A percentile compares a stretch with the other conserved stretches of the same genome.
These are phyloP conservation scores for Nyctanthes arbortristis DNA, from an alignment of 257 asterid species.

Conservation along the genomic window DNA sequence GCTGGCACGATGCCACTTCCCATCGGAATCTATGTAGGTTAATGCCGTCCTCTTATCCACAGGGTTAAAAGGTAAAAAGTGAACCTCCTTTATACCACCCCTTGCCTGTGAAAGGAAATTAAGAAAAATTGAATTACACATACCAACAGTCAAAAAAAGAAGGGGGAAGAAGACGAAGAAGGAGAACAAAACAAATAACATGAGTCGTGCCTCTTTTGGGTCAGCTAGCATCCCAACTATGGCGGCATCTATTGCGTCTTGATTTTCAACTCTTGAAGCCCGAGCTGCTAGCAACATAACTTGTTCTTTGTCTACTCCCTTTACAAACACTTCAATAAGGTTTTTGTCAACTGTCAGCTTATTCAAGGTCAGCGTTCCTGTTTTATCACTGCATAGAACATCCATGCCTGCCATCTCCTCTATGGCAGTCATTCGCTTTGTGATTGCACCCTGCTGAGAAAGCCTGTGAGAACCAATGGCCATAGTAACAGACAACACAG, in stretches of 20 bases:
- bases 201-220: constrained; percentile 75
- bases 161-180: not conserved
- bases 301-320: constrained; percentile 74
- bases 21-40: constrained; percentile 75
- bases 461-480: constrained; percentile 94
- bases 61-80: constrained; percentile 89
- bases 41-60: constrained; percentile 93
- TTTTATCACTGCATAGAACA: constrained; percentile 90
- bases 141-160: not conserved
- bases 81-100: constrained; percentile 78
- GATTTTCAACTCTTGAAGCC: constrained; percentile 89
- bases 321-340: constrained; percentile 68
- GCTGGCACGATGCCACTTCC: constrained; percentile 87
- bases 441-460: constrained; percentile 91
- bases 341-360: constrained; percentile 76
- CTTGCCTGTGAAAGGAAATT: constrained; percentile 53
- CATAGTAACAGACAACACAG: constrained; percentile 90
- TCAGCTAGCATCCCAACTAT: constrained; percentile 95
- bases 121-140: not conserved
- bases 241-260: constrained; percentile 93
- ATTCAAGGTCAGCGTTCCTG: constrained; percentile 87
- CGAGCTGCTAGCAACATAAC: constrained; percentile 80
- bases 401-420: constrained; percentile 99
- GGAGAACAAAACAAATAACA: too few relatives aligned
- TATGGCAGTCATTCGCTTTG: constrained; percentile 94